Evolutionary conservation across 768 basidiomycete species (phyloP).

Genomic region (Hygrocybe punicea): DNA sequence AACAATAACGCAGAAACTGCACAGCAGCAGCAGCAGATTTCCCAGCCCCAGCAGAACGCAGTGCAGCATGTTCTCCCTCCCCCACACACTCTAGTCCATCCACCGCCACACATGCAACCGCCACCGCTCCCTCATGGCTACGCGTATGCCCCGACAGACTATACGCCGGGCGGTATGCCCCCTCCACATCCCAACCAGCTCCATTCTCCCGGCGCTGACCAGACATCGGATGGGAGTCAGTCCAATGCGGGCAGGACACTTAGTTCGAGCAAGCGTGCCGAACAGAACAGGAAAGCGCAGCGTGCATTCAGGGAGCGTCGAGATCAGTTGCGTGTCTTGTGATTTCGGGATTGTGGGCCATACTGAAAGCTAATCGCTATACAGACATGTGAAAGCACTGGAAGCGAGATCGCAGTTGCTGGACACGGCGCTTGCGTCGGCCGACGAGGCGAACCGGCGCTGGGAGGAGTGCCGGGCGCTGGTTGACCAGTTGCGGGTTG

Average conservation of each 20-base stretch:
- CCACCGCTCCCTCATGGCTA: constrained; percentile 54
- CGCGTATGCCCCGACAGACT: constrained; percentile 49
- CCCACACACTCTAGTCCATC: constrained; percentile 3
- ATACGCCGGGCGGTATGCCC: constrained; percentile 53
- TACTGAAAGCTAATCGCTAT: constrained; percentile 11
- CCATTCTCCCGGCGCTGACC: constrained; percentile 25
- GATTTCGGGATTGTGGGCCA: constrained; percentile 3
- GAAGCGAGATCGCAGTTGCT: constrained; percentile 82
- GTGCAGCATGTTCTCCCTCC: not conserved
- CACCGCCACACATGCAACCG: constrained; percentile 34
- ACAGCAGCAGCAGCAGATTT: not conserved
- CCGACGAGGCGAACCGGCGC: constrained; percentile 83
- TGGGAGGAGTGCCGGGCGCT: constrained; percentile 90
- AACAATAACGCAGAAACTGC: not conserved
- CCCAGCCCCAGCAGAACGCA: not conserved
- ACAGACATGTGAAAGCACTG: constrained; percentile 81
- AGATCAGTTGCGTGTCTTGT: constrained; percentile 64
- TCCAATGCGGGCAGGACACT: constrained; percentile 47
- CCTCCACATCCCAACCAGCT: constrained; percentile 16
- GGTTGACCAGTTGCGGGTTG: constrained; percentile 82
- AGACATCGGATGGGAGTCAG: constrained; percentile 19
- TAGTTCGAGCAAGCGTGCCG: constrained; percentile 82
- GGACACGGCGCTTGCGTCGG: constrained; percentile 80
- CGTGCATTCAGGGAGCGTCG: constrained; percentile 86
- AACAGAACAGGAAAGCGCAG: constrained; percentile 94